Evolutionary conservation across 1,284 basidiomycete genomes (phyloP), one percentile per base, ranked within the genome.

Genomic region (Coniferiporia weirii): DNA sequence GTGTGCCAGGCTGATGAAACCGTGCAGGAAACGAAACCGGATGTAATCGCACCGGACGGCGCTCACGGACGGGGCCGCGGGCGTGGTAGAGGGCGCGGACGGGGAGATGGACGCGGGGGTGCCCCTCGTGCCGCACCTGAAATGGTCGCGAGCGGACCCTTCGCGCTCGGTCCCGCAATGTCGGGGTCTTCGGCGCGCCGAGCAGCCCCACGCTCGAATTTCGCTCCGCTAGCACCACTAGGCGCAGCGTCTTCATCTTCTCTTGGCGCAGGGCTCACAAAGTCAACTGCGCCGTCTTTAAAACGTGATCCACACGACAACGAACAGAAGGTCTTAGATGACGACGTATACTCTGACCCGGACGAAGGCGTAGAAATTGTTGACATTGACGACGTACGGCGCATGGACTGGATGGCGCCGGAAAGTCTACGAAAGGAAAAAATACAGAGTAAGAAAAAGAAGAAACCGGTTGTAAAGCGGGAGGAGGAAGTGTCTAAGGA

Each of bases 361-460:
- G 92, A 94, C 67, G 90, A 92, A 58, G 89, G 89, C 8, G 83
- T 89, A n/a, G 87, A 89, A 68, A 90, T 93, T 56, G 79, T 97
- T 54, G 93, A 96, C 68, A 92, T 97, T 78, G 87, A 90, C 58
- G 79, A 87, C 59, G 87, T 97, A 12, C 76, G 82, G 48, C 76
- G 81, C 59, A 84, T 96, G 79, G 91, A 93, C 69, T 94, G 89
- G 80, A 91, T 91, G 79, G 93, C 93, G 2, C 93, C 93, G 0
- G 92, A 94, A 65, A 85, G 81, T 60, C 69, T 95, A 59, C 79
- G 77, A 54, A 85, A 80, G 65, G 84, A 85, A 65, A 76, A 73
- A 45, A 73, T 73, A n/a, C 68, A 70, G 36, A 65, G 66, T 5
- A 27, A 27, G 54, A 75, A 75, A 62, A 81, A 75, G 64, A 74